These are phyloP conservation scores for Fusarium compactum DNA, from an alignment of 2,329 filamentous ascomycete species.

Conservation along the genomic window DNA sequence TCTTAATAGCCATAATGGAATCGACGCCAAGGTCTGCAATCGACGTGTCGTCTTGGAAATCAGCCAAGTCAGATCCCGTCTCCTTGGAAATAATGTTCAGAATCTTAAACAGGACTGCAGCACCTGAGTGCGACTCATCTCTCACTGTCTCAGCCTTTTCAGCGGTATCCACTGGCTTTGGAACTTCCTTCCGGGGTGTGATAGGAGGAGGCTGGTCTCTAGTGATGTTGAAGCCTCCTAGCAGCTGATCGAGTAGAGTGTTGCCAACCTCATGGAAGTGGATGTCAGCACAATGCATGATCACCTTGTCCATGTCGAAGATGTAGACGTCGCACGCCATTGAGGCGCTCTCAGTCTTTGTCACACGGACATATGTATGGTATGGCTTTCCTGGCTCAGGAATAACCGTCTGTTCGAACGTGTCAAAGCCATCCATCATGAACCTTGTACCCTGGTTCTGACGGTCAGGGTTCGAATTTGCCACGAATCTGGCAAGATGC, in stretches of 20 bases:
- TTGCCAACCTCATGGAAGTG: background rate
- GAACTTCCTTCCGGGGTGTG: background rate
- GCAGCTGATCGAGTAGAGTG: background rate
- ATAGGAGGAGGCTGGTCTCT: background rate
- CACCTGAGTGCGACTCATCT: background rate
- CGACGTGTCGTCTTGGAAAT: background rate
- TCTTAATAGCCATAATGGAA: background rate
- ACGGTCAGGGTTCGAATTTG: background rate
- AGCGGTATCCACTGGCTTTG: background rate
- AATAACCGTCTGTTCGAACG: background rate
- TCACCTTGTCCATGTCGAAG: background rate
- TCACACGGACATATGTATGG: background rate
- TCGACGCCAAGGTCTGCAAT: conserved; percentile 2
- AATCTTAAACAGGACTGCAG: background rate
- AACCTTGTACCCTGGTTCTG: background rate
- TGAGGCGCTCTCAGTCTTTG: background rate
- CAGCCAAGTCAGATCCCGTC: background rate
- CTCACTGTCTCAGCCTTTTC: background rate
- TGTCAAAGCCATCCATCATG: background rate
- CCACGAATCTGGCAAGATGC: background rate
- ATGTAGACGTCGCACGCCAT: background rate
- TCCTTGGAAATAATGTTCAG: background rate
- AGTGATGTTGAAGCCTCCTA: background rate
- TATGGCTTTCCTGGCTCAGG: background rate
- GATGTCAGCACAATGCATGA: background rate